Base-by-base conservation (phyloP, 805 yeast genomes). In the Candida silvicultrix region DNA sequence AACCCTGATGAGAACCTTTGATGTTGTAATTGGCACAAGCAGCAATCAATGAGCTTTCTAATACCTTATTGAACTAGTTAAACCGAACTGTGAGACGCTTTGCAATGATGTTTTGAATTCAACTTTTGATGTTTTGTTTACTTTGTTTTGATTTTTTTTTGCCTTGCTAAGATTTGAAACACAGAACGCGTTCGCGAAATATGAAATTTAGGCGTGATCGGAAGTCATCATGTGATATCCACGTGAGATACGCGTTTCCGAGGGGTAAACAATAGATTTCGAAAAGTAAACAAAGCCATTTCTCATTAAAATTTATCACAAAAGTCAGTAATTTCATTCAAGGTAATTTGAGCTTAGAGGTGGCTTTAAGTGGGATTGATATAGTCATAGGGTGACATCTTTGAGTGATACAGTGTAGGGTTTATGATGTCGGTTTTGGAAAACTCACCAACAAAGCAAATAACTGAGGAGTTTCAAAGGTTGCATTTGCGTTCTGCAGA, bases 361-460 rank as follows among this genome's bases (percentile, higher is more conserved):
- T n/a, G n/a, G n/a, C n/a, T n/a, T n/a, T n/a, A n/a, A n/a, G n/a
- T n/a, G n/a, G n/a, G n/a, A n/a, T n/a, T n/a, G n/a, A n/a, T n/a
- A n/a, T n/a, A n/a, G n/a, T n/a, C n/a, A n/a, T n/a, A n/a, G n/a
- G n/a, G n/a, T n/a, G n/a, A n/a, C n/a, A n/a, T n/a, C n/a, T n/a
- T n/a, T n/a, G n/a, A n/a, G n/a, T n/a, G n/a, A n/a, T n/a, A n/a
- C n/a, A n/a, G n/a, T n/a, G n/a, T n/a, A n/a, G n/a, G n/a, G 25
- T 23, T 23, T 32, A 9, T 23, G 25, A 23, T 23, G 25, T 5
- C 25, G 5, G 25, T 9, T 5, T 23, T 15, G 16, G 40, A 38
- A 44, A 39, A 37, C 11, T 53, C 56, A 10, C 56, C 56, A 2
- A 53, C 56, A 2, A 53, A 51, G 37, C 49, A 45, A 35, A 49